These are phyloP conservation scores for Salvia hispanica DNA, from an alignment of 257 asterid species.

Conservation along the genomic window DNA sequence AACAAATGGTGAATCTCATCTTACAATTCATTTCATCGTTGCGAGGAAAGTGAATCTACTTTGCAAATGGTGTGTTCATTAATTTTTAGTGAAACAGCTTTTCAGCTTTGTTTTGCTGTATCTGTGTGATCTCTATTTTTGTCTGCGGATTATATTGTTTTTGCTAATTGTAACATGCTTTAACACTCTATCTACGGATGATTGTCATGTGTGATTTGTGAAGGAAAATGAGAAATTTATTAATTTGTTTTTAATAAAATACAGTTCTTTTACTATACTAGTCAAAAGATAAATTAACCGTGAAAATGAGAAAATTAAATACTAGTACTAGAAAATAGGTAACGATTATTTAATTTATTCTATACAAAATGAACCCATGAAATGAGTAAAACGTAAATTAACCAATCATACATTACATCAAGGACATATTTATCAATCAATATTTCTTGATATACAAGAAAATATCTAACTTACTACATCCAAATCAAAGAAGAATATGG, in stretches of 20 bases:
- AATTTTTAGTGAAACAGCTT: not conserved
- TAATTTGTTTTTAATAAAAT: too few relatives aligned
- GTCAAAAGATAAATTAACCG: too few relatives aligned
- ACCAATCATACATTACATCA: not conserved
- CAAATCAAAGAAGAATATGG: not conserved
- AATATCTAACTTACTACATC: not conserved
- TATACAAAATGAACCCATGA: not conserved
- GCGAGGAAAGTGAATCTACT: constrained; percentile 26
- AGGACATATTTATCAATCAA: not conserved
- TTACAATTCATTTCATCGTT: constrained; percentile 46
- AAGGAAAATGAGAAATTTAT: not conserved
- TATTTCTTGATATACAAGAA: constrained; percentile 25
- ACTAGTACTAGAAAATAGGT: too few relatives aligned
- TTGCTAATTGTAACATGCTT: not conserved
- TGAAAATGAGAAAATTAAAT: too few relatives aligned
- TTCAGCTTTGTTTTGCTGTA: constrained; percentile 4
- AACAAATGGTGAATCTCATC: constrained; percentile 62
- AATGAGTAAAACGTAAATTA: not conserved
- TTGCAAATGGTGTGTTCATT: not conserved
- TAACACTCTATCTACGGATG: not conserved
- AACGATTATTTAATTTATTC: too few relatives aligned
- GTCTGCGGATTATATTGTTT: not conserved
- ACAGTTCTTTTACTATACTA: too few relatives aligned
- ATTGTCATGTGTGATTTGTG: not conserved
- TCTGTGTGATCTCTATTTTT: not conserved